A percentile compares a stretch with the other conserved stretches of the same genome.
These are phyloP conservation scores for Cyanidiococcus yangmingshanensis DNA, from an alignment of 23 red algal species.

Conservation along the genomic window DNA sequence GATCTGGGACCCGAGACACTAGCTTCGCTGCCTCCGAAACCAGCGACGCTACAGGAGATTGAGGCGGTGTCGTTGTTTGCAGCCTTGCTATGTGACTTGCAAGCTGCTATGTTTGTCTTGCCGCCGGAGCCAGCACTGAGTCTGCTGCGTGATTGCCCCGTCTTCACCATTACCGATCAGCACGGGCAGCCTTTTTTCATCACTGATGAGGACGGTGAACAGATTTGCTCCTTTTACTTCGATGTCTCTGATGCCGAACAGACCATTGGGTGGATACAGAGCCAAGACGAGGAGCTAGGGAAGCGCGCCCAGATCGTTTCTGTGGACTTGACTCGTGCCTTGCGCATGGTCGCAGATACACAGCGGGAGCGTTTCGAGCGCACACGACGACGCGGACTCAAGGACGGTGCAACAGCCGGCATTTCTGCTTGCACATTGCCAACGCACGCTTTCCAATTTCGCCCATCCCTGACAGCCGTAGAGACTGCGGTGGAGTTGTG, in stretches of 20 bases:
- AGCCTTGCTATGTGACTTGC: constrained; percentile 53
- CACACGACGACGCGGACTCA: constrained; percentile 45
- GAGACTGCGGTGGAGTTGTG: background rate
- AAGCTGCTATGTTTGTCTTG: constrained; percentile 79
- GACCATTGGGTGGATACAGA: constrained; percentile 79
- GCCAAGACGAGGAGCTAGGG: constrained; percentile 50
- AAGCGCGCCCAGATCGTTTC: constrained; percentile 64
- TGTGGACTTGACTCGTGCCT: constrained; percentile 65
- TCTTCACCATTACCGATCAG: constrained; percentile 75
- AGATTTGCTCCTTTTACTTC: constrained; percentile 91
- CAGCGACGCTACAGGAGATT: constrained; percentile 26
- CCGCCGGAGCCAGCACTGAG: constrained; percentile 76
- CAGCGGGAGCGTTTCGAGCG: constrained; percentile 81
- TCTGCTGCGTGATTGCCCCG: constrained; percentile 65
- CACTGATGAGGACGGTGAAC: constrained; percentile 86
- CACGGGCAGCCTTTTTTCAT: constrained; percentile 94
- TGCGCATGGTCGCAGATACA: constrained; percentile 74
- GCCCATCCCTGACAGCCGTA: background rate
- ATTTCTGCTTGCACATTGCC: background rate
- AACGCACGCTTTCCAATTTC: background rate
- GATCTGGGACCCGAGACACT: background rate
- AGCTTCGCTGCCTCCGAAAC: background rate
- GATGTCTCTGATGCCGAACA: constrained; percentile 59
- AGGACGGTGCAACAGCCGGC: constrained; percentile 29
- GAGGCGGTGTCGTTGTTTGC: constrained; percentile 57